phyloP scores from a whole-genome alignment of 164 flowering plant species.

The Protea cynaroides region DNA sequence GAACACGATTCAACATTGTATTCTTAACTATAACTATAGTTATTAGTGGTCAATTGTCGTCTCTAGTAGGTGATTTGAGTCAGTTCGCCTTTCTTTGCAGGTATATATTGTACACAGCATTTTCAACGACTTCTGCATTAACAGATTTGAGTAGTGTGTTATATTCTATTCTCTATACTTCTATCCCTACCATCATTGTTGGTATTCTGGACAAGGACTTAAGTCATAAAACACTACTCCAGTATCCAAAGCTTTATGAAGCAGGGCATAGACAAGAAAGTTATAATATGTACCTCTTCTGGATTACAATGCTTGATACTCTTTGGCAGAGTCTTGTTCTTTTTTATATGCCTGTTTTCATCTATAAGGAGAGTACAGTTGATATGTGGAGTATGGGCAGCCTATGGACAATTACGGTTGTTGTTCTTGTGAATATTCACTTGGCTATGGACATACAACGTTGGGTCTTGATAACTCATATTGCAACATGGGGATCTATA shows the following conservation, averaged over 20 bases:
- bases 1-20: too few species aligned
- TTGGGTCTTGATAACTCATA: conserved; percentile 67
- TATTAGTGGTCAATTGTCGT: background rate
- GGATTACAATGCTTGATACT: conserved; percentile 90
- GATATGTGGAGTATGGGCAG: conserved; percentile 96
- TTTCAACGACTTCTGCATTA: conserved; percentile 81
- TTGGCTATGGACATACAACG: conserved; percentile 87
- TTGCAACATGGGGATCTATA: conserved; percentile 86
- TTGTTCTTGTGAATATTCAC: conserved; percentile 75
- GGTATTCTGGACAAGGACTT: conserved; percentile 86
- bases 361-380: conserved; percentile 49
- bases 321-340: conserved; percentile 94
- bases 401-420: conserved; percentile 88
- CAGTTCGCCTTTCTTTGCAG: conserved; percentile 26
- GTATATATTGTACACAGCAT: conserved; percentile 75
- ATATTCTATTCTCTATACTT: conserved; percentile 81
- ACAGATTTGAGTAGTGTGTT: conserved; percentile 95
- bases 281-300: conserved; percentile 71
- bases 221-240: conserved; percentile 64
- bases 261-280: conserved; percentile 87
- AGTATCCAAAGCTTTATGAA: conserved; percentile 75
- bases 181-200: conserved; percentile 81
- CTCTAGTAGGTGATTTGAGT: background rate
- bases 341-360: conserved; percentile 59
- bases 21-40: background rate